phyloP scores from a whole-genome alignment of 495 filamentous ascomycete genomes.

The Annulohypoxylon stygium region DNA sequence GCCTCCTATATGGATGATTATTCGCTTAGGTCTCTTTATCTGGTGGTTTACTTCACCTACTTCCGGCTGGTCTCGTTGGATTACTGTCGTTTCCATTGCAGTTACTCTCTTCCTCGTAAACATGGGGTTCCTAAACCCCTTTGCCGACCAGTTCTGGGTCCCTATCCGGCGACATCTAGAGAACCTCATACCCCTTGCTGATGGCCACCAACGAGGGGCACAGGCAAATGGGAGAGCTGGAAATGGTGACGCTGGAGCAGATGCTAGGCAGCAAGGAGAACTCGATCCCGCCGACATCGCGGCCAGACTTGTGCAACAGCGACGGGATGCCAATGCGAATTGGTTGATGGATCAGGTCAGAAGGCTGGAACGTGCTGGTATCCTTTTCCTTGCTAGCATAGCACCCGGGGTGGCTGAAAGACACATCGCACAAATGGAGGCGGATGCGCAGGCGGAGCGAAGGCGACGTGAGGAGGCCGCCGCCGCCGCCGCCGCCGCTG shows the following conservation, averaged over 20 bases:
- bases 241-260: constrained; percentile 35
- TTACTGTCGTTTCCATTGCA: constrained; percentile 72
- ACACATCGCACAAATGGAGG: constrained; percentile 78
- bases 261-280: constrained; percentile 38
- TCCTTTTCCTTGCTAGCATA: constrained; percentile 86
- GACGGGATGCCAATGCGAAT: constrained; percentile 59
- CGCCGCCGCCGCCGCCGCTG: constrained; percentile 61
- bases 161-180: constrained; percentile 80
- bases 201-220: constrained; percentile 42
- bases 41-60: constrained; percentile 83
- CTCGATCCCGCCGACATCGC: constrained; percentile 68
- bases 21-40: constrained; percentile 80
- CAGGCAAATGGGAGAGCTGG: constrained; percentile 46
- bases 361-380: constrained; percentile 77
- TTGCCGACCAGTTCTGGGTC: constrained; percentile 68
- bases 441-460: constrained; percentile 68
- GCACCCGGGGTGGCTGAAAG: constrained; percentile 87
- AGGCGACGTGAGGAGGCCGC: constrained; percentile 62
- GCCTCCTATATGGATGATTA: constrained; percentile 80
- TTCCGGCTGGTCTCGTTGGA: constrained; percentile 74
- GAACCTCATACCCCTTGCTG: constrained; percentile 70
- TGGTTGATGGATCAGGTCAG: constrained; percentile 71
- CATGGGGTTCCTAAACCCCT: constrained; percentile 70
- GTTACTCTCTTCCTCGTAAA: constrained; percentile 73
- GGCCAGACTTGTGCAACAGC: constrained; percentile 66